Base-by-base conservation (phyloP, 2,329 filamentous ascomycete species). In the Nothophoma quercina region DNA sequence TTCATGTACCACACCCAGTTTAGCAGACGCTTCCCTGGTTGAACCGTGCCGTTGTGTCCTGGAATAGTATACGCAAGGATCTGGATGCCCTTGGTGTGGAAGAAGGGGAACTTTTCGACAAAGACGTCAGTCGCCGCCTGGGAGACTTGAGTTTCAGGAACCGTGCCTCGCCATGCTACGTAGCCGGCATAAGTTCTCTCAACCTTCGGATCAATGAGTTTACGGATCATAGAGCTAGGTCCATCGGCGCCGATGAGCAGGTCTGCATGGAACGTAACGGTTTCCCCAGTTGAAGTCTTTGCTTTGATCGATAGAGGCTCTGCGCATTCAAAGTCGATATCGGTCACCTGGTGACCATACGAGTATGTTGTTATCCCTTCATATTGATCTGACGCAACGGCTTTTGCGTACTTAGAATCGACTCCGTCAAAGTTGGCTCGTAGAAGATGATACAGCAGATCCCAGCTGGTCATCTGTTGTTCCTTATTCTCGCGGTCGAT, bases 1-100 rank as follows among this genome's bases (percentile, higher is more conserved):
- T 78, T 77, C 22, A 60, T 65, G 55, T 81, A 81, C 75, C 77
- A 80, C 1, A 81, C 72, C 68, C 71, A 79, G 56, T 81, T 81
- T 50, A 80, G 57, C 2, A 78, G 66, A 6, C 77, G 69, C 10
- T 76, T 62, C 2, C 75, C 77, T 0, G 65, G 60, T 26, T 65
- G 59, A 5, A 76, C 63, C 1, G 62, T 65, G 0, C 78, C 78
- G 7, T 73, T 51, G 3, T 69, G 65, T 0, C 74, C 74, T 0
- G 78, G 79, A 8, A 81, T 78, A 7, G 73, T 60, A 55, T 80
- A 80, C 1, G 57, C 62, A 1, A 66, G 50, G 16, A 66, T 64
- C 13, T 65, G 60, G 0, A 55, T 39, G 13, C 59, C 54, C 7
- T 53, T 10, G 2, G 54, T 43, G 19, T 65, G 61, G 32, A 58